Percentiles rank a stretch among this genome's conserved stretches.
Conservation (phyloP, 345 rosid species). For the Eutrema yunnanense region DNA sequence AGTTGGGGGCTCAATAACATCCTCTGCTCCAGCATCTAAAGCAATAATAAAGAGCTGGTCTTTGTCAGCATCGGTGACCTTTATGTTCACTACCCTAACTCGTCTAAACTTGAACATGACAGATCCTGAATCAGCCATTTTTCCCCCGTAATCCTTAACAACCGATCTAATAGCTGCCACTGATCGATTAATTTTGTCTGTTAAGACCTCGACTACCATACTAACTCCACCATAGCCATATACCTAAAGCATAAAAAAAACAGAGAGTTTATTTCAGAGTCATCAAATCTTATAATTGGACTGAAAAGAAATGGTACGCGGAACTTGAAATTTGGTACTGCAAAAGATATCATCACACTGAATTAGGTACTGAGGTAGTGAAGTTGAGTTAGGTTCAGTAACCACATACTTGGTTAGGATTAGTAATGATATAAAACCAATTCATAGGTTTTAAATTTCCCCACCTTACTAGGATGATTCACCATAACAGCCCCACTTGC, state of each 20-base stretch:
- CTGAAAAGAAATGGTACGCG: neutral
- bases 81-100: conserved; percentile 67
- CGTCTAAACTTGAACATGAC: conserved; percentile 88
- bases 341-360: neutral
- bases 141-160: conserved; percentile 83
- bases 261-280: neutral
- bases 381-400: neutral
- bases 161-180: conserved; percentile 80
- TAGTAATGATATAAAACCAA: neutral
- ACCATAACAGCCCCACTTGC: neutral
- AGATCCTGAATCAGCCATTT: conserved; percentile 96
- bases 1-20: conserved; percentile 77
- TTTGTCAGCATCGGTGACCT: conserved; percentile 65
- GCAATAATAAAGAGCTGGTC: conserved; percentile 73
- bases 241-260: conserved; percentile 41
- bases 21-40: conserved; percentile 94
- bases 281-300: neutral
- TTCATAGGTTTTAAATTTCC: neutral
- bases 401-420: neutral
- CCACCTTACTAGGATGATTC: neutral
- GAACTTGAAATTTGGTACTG: neutral
- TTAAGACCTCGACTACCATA: conserved; percentile 82
- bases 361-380: neutral
- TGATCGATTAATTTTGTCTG: conserved; percentile 82
- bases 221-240: conserved; percentile 96